phyloP scores from a whole-genome alignment of 768 basidiomycete species.

The Calocera cornea region DNA sequence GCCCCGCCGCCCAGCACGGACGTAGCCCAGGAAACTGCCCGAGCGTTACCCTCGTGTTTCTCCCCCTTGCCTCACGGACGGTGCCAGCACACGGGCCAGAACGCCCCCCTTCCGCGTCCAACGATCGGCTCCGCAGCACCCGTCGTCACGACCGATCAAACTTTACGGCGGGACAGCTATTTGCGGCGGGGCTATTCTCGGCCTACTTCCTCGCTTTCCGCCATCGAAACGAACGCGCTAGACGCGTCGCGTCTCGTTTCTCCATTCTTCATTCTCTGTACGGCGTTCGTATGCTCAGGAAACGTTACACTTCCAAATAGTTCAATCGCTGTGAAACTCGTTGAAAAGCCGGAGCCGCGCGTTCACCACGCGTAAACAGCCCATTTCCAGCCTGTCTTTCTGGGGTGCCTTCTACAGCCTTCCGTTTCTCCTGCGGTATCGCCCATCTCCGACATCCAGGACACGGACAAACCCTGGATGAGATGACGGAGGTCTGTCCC shows the following conservation, averaged over 20 bases:
- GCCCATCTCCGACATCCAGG: too few relatives aligned
- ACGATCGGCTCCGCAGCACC: background rate
- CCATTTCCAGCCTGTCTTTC: too few relatives aligned
- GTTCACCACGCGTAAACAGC: too few relatives aligned
- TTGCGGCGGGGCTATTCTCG: background rate
- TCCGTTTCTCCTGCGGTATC: too few relatives aligned
- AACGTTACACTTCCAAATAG: too few relatives aligned
- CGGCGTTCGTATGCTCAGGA: background rate
- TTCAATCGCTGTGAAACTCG: too few relatives aligned
- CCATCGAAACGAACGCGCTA: background rate
- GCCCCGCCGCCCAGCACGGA: background rate
- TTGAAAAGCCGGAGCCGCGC: too few relatives aligned
- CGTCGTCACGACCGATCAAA: background rate
- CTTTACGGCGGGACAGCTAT: background rate
- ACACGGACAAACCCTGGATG: too few relatives aligned
- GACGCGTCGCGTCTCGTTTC: background rate
- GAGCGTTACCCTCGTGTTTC: background rate
- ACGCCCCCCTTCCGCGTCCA: too few relatives aligned
- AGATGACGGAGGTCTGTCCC: too few relatives aligned
- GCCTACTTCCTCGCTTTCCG: background rate
- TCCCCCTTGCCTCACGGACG: background rate
- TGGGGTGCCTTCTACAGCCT: too few relatives aligned
- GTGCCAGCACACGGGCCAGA: background rate
- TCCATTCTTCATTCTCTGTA: too few relatives aligned
- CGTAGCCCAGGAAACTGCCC: background rate